Evolutionary conservation across 2,329 filamentous ascomycete genomes (phyloP).

Genomic region (Microdochium nivale): DNA sequence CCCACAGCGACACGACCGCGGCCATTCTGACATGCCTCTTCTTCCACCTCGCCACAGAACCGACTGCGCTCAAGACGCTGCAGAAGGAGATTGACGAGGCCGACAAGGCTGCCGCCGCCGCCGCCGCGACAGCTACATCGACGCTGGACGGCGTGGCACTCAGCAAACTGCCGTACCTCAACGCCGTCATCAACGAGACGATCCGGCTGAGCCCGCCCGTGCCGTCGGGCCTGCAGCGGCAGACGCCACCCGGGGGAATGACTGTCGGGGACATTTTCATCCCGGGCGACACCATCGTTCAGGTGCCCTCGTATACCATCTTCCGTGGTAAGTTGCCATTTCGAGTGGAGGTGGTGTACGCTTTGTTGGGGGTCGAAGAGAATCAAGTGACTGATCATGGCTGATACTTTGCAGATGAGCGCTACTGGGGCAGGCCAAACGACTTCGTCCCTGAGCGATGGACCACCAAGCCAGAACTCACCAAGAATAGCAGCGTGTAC

Average conservation of each 20-base stretch:
- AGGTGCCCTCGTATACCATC: slow-evolving; percentile 2
- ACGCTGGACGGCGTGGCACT: neutral
- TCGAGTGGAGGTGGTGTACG: too few relatives aligned
- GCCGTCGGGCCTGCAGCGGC: slow-evolving; percentile 1
- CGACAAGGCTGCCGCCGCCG: neutral
- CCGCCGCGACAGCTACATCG: too few relatives aligned
- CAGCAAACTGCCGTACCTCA: slow-evolving; percentile 2
- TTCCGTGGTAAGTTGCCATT: neutral
- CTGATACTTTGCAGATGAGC: neutral
- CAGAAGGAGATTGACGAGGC: slow-evolving; percentile 1
- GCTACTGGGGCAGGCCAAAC: neutral
- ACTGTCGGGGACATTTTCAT: slow-evolving; percentile 1
- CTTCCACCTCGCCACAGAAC: slow-evolving; percentile 2
- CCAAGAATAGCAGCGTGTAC: slow-evolving; percentile 1
- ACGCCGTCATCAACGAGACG: slow-evolving; percentile 5
- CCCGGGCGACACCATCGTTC: slow-evolving; percentile 3
- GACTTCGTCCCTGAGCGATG: neutral
- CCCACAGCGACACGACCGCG: slow-evolving; percentile 1
- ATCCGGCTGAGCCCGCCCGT: slow-evolving; percentile 1
- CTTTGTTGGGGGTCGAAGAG: too few relatives aligned
- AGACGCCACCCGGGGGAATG: slow-evolving; percentile 1
- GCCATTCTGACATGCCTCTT: slow-evolving; percentile 1
- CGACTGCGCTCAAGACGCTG: neutral
- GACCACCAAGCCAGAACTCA: neutral
- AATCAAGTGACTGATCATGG: neutral